These are phyloP conservation scores for Quercus engelmannii DNA, from an alignment of 306 rosid species.

Conservation along the genomic window DNA sequence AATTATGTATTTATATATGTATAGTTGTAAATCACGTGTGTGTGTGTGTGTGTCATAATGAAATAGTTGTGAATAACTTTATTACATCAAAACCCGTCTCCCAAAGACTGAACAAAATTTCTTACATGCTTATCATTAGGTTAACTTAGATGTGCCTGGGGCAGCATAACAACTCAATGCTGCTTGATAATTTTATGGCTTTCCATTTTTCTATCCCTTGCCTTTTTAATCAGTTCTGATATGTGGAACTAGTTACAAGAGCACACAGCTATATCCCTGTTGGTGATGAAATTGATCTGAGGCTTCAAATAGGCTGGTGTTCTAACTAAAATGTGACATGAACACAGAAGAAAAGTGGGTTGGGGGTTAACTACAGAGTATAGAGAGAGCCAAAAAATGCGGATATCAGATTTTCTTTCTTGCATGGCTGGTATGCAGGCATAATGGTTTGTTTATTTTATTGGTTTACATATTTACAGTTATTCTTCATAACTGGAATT, in stretches of 20 bases:
- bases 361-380: background rate
- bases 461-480: background rate
- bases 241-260: background rate
- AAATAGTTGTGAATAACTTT: background rate
- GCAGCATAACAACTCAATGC: background rate
- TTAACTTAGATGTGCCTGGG: background rate
- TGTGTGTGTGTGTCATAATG: background rate
- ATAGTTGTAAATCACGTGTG: background rate
- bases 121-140: background rate
- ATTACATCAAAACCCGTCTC: background rate
- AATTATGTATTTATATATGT: background rate
- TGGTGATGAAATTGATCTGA: background rate
- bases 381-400: background rate
- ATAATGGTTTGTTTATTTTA: background rate
- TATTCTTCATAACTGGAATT: conserved; percentile 16
- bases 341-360: background rate
- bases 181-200: background rate
- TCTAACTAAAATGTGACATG: background rate
- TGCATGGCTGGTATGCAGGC: background rate
- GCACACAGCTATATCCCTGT: too few relatives aligned
- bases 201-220: background rate
- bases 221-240: background rate
- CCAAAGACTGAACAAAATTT: background rate
- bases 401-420: background rate
- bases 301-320: background rate